These are phyloP conservation scores for Pholiota adiposa DNA, from an alignment of 1,284 basidiomycete genomes.

Conservation along the genomic window DNA sequence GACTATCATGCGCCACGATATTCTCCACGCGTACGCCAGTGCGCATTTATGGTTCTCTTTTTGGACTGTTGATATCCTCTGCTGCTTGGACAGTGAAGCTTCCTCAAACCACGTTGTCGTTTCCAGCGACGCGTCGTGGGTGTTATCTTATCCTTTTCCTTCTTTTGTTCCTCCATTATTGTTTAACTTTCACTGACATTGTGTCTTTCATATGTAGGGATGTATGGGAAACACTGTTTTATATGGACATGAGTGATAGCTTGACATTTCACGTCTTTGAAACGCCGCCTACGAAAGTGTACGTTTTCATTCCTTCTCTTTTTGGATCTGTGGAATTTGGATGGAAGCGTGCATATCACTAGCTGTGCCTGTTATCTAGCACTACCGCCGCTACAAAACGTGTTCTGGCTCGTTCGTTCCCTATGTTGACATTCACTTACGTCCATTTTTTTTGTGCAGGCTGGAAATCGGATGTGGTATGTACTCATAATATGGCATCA, in stretches of 20 bases:
- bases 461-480: slow-evolving; percentile 72
- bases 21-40: background rate
- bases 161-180: background rate
- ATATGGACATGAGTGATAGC: slow-evolving; percentile 55
- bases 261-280: slow-evolving; percentile 66
- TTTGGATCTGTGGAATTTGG: slow-evolving; percentile 9
- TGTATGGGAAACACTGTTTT: slow-evolving; percentile 67
- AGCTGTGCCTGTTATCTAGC: background rate
- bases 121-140: background rate
- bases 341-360: background rate
- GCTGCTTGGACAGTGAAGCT: background rate
- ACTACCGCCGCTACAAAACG: no score
- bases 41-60: background rate
- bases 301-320: slow-evolving; percentile 32
- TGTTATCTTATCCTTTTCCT: slow-evolving; percentile 1
- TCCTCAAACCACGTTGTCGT: background rate
- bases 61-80: background rate
- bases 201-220: slow-evolving; percentile 48
- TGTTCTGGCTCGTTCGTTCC: background rate
- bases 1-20: background rate
- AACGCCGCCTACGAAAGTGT: slow-evolving; percentile 63
- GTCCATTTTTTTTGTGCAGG: slow-evolving; percentile 33
- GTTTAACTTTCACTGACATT: slow-evolving; percentile 5
- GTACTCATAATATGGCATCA: slow-evolving; percentile 25
- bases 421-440: background rate